These are phyloP conservation scores for Zarea fungicola DNA, from an alignment of 2,329 filamentous ascomycete species.

Conservation along the genomic window DNA sequence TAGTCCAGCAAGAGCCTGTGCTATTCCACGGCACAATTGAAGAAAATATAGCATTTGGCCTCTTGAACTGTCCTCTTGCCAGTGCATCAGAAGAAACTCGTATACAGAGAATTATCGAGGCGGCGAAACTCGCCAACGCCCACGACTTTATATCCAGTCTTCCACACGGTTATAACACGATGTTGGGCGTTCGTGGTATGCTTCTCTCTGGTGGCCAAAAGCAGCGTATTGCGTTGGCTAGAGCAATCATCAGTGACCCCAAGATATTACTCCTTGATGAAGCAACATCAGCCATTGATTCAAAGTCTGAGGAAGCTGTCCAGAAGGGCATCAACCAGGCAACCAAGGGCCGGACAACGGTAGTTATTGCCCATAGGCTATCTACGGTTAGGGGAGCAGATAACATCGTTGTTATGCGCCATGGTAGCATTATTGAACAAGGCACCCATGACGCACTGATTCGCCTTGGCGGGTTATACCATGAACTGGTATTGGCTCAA, in stretches of 20 bases:
- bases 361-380: conserved; percentile 57
- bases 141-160: conserved; percentile 41
- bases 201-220: conserved; percentile 61
- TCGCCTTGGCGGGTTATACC: conserved; percentile 5
- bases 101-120: conserved; percentile 33
- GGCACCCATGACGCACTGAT: conserved; percentile 55
- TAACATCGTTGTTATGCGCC: conserved; percentile 56
- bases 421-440: conserved; percentile 53
- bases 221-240: conserved; percentile 56
- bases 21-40: conserved; percentile 29
- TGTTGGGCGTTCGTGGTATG: conserved; percentile 55
- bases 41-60: conserved; percentile 45
- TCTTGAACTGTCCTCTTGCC: conserved; percentile 23
- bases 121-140: conserved; percentile 40
- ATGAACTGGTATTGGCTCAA: conserved; percentile 21
- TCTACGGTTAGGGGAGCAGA: conserved; percentile 55
- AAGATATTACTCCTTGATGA: conserved; percentile 61
- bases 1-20: conserved; percentile 44
- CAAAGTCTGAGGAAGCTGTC: conserved; percentile 41
- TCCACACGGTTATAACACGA: conserved; percentile 48
- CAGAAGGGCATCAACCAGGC: conserved; percentile 49
- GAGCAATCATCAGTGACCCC: conserved; percentile 36
- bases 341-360: conserved; percentile 52
- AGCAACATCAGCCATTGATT: conserved; percentile 52
- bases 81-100: conserved; percentile 28